Evolutionary conservation across 1,284 basidiomycete species (phyloP), one percentile per base, ranked within the genome.

Genomic region (Moniliella sp.): DNA sequence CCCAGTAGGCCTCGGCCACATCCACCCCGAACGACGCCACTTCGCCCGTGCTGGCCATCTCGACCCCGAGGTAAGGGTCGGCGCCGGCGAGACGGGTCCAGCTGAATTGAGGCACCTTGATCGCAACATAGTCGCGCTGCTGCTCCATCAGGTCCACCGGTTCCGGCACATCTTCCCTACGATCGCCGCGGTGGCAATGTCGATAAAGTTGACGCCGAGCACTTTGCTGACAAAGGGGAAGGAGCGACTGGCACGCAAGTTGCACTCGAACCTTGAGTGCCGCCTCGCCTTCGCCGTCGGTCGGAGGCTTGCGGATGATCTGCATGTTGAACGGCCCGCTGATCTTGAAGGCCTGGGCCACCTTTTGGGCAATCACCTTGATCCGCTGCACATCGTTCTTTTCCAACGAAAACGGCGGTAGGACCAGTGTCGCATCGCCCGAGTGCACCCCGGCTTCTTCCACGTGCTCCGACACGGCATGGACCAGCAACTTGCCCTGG

Each of bases 141-240:
- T 81, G 67, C 25, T 74, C 70, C 88, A 97, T 97, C 37, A 86
- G 64, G 58, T 94, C 86, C 12, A 86, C 64, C 5, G 88, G 82
- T 48, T 75, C 77, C 1, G 91, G 91, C 0, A 97, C 82, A 43
- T 86, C 69, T 51, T 79, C 67, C 74, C 78, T 25, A 82, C 74
- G 50, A 99, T 97, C 12, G 88, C 91, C 17, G 74, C 71, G 4
- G 88, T 82, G 3, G 91, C 91, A 30, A 76, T 76, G 46, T 94
- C 82, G 51, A 97, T 84, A 62, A 94, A 94, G 69, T 97, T 93
- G 63, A 76, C 74, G 29, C 83, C 88, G 32, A 94, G 70, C 13
- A 97, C 91, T 67, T 97, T 97, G 43, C 81, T 88, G 4, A 97
- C 91, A 66, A 99, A 97, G 47, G 91, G 91, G 78, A 94, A 97